These are phyloP conservation scores for Mycena latifolia DNA, from an alignment of 768 basidiomycete genomes.

Conservation along the genomic window DNA sequence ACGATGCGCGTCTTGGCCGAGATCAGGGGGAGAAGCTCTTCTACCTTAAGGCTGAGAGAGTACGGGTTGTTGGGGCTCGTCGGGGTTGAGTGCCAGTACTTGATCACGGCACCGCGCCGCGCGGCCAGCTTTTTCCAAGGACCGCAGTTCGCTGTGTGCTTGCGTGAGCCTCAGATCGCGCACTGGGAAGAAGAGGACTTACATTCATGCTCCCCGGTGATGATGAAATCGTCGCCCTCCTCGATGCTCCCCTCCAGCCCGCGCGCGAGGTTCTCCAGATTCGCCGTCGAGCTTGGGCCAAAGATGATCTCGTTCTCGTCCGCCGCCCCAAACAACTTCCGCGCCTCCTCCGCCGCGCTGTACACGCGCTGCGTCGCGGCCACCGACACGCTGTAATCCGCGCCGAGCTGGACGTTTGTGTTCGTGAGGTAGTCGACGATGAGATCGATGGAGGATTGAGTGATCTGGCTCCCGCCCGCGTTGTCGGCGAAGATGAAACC, in stretches of 20 bases:
- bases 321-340: constrained; percentile 74
- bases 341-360: constrained; percentile 64
- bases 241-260: constrained; percentile 68
- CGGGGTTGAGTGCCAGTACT: constrained; percentile 68
- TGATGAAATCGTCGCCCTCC: constrained; percentile 77
- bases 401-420: constrained; percentile 82
- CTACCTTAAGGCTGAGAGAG: constrained; percentile 65
- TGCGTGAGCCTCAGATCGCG: neutral
- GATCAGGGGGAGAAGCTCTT: constrained; percentile 72
- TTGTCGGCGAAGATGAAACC: constrained; percentile 82
- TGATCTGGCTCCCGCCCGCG: constrained; percentile 76
- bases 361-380: constrained; percentile 61
- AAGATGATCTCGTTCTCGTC: constrained; percentile 74
- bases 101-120: constrained; percentile 64
- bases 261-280: constrained; percentile 76
- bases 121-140: constrained; percentile 83
- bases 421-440: constrained; percentile 77
- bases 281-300: constrained; percentile 74
- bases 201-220: constrained; percentile 89
- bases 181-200: constrained; percentile 9
- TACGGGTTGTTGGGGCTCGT: constrained; percentile 72
- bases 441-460: constrained; percentile 61
- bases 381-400: constrained; percentile 72
- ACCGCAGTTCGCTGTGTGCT: constrained; percentile 76
- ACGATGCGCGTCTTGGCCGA: constrained; percentile 76